Conservation (phyloP, 768 basidiomycete genomes). For the Jaapia argillacea region DNA sequence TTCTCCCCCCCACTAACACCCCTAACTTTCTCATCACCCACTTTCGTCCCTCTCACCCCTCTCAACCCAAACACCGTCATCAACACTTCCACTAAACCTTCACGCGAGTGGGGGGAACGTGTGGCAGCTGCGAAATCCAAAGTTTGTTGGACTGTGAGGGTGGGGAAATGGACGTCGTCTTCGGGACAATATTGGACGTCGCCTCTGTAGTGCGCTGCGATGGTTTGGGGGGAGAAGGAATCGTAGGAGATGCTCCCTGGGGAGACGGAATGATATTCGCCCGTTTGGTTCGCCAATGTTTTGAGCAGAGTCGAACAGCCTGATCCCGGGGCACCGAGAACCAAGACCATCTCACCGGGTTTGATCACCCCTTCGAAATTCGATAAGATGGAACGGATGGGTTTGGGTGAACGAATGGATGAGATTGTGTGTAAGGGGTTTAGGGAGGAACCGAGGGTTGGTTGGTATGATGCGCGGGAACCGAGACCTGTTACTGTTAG, state of each 20-base stretch:
- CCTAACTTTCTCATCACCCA: slow-evolving; percentile 69
- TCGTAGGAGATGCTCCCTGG: slow-evolving; percentile 75
- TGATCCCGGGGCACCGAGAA: slow-evolving; percentile 77
- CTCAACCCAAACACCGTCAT: slow-evolving; percentile 67
- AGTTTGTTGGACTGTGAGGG: slow-evolving; percentile 71
- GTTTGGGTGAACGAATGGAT: slow-evolving; percentile 33
- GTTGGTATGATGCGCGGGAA: slow-evolving; percentile 40
- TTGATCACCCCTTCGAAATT: slow-evolving; percentile 47
- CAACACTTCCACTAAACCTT: slow-evolving; percentile 39
- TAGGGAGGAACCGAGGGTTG: slow-evolving; percentile 51
- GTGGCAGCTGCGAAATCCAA: slow-evolving; percentile 60
- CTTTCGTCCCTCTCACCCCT: slow-evolving; percentile 59
- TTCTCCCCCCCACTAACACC: slow-evolving; percentile 68
- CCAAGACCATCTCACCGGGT: slow-evolving; percentile 66
- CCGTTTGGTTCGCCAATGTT: slow-evolving; percentile 67
- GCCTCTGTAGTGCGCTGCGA: slow-evolving; percentile 59
- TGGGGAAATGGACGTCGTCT: slow-evolving; percentile 82
- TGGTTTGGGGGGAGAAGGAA: slow-evolving; percentile 55
- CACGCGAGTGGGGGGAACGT: slow-evolving; percentile 51
- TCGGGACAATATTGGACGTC: slow-evolving; percentile 78
- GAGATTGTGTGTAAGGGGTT: slow-evolving; percentile 38
- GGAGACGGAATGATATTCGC: slow-evolving; percentile 54
- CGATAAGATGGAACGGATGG: slow-evolving; percentile 41
- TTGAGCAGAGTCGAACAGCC: slow-evolving; percentile 85
- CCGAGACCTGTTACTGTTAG: slow-evolving; percentile 56